Evolutionary conservation across 2,329 filamentous ascomycete genomes (phyloP).

Genomic region (Colletotrichum tabaci): DNA sequence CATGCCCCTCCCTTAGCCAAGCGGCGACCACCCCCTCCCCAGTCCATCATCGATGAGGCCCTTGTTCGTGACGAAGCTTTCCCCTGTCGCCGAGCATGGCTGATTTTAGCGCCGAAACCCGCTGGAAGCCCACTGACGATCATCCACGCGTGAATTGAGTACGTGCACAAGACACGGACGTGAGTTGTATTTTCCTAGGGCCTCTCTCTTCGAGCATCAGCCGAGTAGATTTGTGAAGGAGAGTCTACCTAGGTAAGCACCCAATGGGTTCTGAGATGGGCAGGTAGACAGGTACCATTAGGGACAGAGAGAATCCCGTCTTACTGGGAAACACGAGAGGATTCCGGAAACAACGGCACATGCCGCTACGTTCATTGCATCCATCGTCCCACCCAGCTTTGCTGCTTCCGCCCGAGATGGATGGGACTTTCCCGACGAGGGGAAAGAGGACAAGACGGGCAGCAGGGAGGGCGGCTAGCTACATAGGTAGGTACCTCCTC

Average conservation of each 20-base stretch:
- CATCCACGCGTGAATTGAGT: neutral
- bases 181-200: too few species aligned
- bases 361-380: neutral
- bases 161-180: too few species aligned
- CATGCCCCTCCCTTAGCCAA: neutral
- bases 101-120: constrained; percentile 23
- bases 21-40: constrained; percentile 10
- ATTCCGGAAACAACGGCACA: neutral
- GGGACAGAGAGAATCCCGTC: too few species aligned
- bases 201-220: too few species aligned
- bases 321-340: too few species aligned
- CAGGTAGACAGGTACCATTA: too few species aligned
- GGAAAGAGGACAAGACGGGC: too few species aligned
- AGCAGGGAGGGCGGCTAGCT: too few species aligned
- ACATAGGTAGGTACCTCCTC: too few species aligned
- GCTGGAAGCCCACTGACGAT: constrained; percentile 30
- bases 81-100: constrained; percentile 3
- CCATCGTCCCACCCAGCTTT: neutral
- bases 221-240: neutral
- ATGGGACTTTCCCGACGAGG: neutral
- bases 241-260: neutral
- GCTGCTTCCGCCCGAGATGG: neutral
- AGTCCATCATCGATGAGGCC: constrained; percentile 7
- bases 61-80: constrained; percentile 16
- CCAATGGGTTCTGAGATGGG: too few species aligned